Evolutionary conservation across 768 basidiomycete genomes (phyloP).

Genomic region (Psilocybe cubensis): DNA sequence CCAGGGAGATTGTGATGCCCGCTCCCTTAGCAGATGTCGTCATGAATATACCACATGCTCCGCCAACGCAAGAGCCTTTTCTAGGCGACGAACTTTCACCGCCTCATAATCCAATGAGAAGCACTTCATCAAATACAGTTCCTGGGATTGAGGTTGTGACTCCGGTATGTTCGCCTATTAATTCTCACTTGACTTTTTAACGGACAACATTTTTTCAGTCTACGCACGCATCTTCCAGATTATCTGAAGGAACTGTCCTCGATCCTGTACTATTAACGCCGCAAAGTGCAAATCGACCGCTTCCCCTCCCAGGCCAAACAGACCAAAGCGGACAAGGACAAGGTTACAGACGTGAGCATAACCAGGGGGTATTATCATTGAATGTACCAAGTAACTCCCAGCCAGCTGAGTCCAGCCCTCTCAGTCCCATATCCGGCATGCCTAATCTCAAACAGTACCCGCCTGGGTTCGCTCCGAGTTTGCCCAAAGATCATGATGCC

Average conservation of each 20-base stretch:
- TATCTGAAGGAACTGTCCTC: conserved; percentile 32
- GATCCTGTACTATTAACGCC: conserved; percentile 49
- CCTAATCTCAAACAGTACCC: conserved; percentile 22
- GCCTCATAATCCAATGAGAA: neutral
- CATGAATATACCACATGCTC: conserved; percentile 9
- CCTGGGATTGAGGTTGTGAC: conserved; percentile 17
- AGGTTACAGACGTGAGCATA: neutral
- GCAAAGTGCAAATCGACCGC: conserved; percentile 35
- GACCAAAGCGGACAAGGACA: conserved; percentile 1
- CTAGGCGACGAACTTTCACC: neutral
- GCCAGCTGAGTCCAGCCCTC: conserved; percentile 41
- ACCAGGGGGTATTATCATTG: conserved; percentile 17
- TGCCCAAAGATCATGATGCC: conserved; percentile 10
- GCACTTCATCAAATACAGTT: neutral
- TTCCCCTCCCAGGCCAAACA: conserved; percentile 7
- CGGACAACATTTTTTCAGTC: neutral
- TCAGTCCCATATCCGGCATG: conserved; percentile 35
- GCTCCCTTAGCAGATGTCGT: conserved; percentile 20
- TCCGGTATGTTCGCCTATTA: conserved; percentile 3
- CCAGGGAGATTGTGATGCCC: conserved; percentile 33
- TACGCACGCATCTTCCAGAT: conserved; percentile 7
- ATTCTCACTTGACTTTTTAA: neutral
- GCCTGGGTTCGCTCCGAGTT: conserved; percentile 19
- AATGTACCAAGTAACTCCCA: conserved; percentile 34
- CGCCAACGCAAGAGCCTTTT: neutral